phyloP scores from a whole-genome alignment of 2,329 filamentous ascomycete species.

The Penicillium carneum region DNA sequence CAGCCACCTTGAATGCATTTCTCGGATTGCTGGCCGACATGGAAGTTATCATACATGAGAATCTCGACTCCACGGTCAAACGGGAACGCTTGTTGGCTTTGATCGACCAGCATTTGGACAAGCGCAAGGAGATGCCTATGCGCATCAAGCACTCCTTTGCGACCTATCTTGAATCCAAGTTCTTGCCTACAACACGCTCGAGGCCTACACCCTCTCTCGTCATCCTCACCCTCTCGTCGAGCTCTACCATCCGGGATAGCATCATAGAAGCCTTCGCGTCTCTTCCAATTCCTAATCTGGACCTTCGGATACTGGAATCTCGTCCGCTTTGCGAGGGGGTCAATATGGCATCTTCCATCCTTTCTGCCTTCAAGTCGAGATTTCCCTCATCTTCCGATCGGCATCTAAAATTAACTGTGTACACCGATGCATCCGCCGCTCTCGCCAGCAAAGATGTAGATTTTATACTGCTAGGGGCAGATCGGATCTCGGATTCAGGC shows the following conservation, averaged over 20 bases:
- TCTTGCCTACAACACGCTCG: constrained; percentile 16
- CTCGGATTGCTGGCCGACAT: constrained; percentile 37
- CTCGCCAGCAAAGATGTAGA: constrained; percentile 62
- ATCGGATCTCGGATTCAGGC: constrained; percentile 65
- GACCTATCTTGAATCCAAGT: constrained; percentile 35
- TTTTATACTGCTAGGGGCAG: constrained; percentile 69
- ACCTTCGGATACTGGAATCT: constrained; percentile 70
- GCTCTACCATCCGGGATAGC: constrained; percentile 65
- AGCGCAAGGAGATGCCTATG: constrained; percentile 32
- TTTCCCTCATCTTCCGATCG: constrained; percentile 31
- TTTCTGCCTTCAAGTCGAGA: constrained; percentile 35
- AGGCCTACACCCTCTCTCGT: constrained; percentile 45
- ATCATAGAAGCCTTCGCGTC: constrained; percentile 55
- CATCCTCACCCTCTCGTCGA: constrained; percentile 68
- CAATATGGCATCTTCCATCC: constrained; percentile 57
- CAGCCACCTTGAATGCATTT: constrained; percentile 60
- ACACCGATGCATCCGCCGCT: constrained; percentile 67
- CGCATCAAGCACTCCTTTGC: constrained; percentile 39
- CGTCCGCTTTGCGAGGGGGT: constrained; percentile 72
- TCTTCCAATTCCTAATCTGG: constrained; percentile 51
- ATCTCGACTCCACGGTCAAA: constrained; percentile 23
- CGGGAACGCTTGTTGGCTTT: constrained; percentile 35
- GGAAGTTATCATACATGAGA: constrained; percentile 36
- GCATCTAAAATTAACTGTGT: constrained; percentile 57
- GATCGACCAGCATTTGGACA: constrained; percentile 39